phyloP scores from a whole-genome alignment of 148 eudicot species.

The Rhododendron ovatum region DNA sequence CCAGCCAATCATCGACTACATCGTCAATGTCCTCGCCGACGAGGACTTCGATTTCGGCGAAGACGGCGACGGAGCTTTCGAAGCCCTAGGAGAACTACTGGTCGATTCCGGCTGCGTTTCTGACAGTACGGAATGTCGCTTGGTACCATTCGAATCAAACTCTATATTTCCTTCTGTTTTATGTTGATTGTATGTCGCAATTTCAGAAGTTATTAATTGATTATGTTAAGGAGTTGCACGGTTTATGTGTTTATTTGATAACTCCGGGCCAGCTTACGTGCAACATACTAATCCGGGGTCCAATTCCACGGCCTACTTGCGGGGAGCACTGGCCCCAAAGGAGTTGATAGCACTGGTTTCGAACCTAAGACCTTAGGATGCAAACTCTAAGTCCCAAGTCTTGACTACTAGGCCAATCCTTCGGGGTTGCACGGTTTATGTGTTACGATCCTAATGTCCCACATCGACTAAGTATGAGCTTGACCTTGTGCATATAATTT shows the following conservation, averaged over 20 bases:
- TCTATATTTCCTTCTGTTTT: not conserved
- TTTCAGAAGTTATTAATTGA: too few relatives aligned
- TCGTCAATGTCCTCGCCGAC: conserved; percentile 94
- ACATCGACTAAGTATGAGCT: not conserved
- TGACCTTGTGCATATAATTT: too few relatives aligned
- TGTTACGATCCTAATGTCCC: not conserved
- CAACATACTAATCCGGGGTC: too few relatives aligned
- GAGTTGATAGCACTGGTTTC: too few relatives aligned
- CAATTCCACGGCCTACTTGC: too few relatives aligned
- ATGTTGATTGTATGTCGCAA: not conserved
- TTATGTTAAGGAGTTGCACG: not conserved
- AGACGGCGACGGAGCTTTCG: conserved; percentile 86
- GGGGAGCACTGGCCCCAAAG: too few relatives aligned
- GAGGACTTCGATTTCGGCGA: conserved; percentile 96
- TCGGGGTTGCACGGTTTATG: not conserved
- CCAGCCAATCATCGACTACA: conserved; percentile 80
- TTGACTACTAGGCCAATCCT: too few relatives aligned
- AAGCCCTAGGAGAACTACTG: conserved; percentile 89
- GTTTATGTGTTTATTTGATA: not conserved
- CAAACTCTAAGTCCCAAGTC: too few relatives aligned
- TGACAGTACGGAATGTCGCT: conserved; percentile 69
- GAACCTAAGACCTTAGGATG: too few relatives aligned
- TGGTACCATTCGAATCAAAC: conserved; percentile 23
- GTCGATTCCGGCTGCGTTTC: conserved; percentile 76
- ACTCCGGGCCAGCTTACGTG: too few relatives aligned